Conservation (phyloP, 2,329 filamentous ascomycete species). For the Penicillium sp. region DNA sequence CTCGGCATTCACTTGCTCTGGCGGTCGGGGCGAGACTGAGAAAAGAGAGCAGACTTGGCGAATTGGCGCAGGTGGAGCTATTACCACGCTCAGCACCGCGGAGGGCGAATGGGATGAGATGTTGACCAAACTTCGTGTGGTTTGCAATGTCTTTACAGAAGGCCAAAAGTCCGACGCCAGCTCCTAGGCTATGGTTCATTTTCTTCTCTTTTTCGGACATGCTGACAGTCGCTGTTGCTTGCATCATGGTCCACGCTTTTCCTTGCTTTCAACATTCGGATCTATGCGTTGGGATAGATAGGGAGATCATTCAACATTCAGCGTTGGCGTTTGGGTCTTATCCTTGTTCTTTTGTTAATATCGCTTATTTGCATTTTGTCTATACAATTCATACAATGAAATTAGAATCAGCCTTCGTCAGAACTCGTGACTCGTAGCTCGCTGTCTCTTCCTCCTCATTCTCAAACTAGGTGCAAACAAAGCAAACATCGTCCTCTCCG, state of each 20-base stretch:
- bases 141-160: slow-evolving; percentile 42
- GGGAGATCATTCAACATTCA: slow-evolving; percentile 33
- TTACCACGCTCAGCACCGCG: slow-evolving; percentile 77
- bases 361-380: neutral
- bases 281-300: slow-evolving; percentile 13
- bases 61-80: slow-evolving; percentile 83
- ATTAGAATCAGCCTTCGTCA: neutral
- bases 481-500: slow-evolving; percentile 24
- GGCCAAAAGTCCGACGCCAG: neutral
- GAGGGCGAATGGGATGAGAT: slow-evolving; percentile 88
- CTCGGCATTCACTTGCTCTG: slow-evolving; percentile 59
- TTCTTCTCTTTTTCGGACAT: neutral
- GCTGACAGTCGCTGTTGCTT: neutral
- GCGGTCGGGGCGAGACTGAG: slow-evolving; percentile 19
- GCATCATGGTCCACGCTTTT: slow-evolving; percentile 13
- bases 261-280: slow-evolving; percentile 31
- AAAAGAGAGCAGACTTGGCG: slow-evolving; percentile 56
- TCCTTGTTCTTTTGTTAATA: neutral
- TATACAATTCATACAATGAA: neutral
- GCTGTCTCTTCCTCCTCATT: neutral
- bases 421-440: neutral
- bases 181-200: neutral
- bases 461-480: slow-evolving; percentile 26
- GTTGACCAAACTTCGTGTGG: slow-evolving; percentile 63
- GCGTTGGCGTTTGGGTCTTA: slow-evolving; percentile 21